Conservation (phyloP, 2,329 filamentous ascomycete genomes). For the Penicillium nordicum region DNA sequence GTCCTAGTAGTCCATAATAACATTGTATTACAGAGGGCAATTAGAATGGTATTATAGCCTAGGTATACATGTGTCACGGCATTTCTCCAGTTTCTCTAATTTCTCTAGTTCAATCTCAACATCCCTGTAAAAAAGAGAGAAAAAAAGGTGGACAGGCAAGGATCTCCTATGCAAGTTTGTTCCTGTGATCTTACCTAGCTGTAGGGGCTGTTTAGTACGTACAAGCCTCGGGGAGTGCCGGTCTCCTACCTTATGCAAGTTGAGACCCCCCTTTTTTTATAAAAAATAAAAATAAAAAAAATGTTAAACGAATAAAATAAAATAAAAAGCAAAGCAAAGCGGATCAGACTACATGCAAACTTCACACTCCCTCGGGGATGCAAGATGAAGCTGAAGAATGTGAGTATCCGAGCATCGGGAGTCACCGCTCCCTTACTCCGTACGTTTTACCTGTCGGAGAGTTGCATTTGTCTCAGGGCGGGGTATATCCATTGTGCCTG, state of each 20-base stretch:
- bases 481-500: neutral
- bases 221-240: slow-evolving; percentile 7
- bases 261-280: no score
- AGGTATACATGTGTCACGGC: neutral
- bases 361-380: slow-evolving; percentile 6
- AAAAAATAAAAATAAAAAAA: no score
- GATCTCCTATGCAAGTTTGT: slow-evolving; percentile 2
- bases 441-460: neutral
- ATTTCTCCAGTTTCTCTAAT: neutral
- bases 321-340: neutral
- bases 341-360: neutral
- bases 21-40: slow-evolving; percentile 3
- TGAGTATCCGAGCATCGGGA: slow-evolving; percentile 1
- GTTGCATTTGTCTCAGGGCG: slow-evolving; percentile 5
- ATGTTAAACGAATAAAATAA: no score
- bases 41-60: neutral
- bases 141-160: neutral
- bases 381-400: slow-evolving; percentile 5
- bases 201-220: neutral
- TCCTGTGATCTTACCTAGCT: neutral
- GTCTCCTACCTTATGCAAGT: neutral
- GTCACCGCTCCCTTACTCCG: slow-evolving; percentile 1
- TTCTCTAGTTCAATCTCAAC: neutral
- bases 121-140: neutral
- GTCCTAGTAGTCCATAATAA: slow-evolving; percentile 6